Evolutionary conservation across 2,329 filamentous ascomycete genomes (phyloP).

Genomic region (Colletotrichum melonis): DNA sequence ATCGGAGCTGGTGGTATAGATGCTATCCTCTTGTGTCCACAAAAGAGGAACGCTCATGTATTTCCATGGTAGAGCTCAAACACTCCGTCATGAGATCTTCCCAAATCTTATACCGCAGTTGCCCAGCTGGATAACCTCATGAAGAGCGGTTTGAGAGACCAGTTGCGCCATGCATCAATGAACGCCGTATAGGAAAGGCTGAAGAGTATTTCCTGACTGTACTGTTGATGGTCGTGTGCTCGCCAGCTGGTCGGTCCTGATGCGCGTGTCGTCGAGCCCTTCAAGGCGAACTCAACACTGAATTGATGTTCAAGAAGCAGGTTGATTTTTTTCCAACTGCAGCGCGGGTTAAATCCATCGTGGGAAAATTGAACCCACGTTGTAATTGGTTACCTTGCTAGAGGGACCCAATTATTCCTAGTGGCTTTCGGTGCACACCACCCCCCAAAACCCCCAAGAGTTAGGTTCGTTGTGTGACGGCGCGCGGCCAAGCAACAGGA

Average conservation of each 20-base stretch:
- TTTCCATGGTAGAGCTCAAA: no score
- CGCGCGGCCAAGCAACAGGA: slow-evolving; percentile 16
- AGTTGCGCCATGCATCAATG: not conserved
- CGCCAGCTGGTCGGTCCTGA: not conserved
- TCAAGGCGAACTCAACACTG: not conserved
- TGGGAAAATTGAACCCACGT: not conserved
- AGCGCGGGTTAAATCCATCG: slow-evolving; percentile 22
- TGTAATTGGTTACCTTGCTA: not conserved
- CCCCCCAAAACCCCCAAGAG: not conserved
- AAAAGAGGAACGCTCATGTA: no score
- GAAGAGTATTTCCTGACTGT: no score
- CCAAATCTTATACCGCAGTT: no score
- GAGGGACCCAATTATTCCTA: not conserved
- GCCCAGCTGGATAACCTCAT: no score
- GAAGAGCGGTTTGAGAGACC: not conserved
- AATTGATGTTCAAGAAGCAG: not conserved
- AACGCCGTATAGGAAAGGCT: not conserved
- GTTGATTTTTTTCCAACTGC: not conserved
- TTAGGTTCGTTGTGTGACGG: slow-evolving; percentile 10
- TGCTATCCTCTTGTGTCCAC: no score
- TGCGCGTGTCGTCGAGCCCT: not conserved
- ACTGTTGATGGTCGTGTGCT: not conserved
- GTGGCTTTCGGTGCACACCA: not conserved
- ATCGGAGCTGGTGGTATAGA: not conserved
- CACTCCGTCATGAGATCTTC: no score